These are phyloP conservation scores for Solanum peruvianum DNA, from an alignment of 257 asterid species.

Conservation along the genomic window DNA sequence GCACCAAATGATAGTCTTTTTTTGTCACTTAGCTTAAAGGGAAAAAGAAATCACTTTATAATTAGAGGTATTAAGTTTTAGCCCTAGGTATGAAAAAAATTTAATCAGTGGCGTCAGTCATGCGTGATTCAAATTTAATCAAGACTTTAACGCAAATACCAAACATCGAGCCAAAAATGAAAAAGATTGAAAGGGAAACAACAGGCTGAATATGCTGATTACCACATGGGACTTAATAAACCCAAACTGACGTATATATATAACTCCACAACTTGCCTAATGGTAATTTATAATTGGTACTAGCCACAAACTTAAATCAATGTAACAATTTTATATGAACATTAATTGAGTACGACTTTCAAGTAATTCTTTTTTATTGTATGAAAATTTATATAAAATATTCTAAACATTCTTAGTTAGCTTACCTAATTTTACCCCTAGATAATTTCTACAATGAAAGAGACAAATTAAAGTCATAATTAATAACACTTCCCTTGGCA, in stretches of 20 bases:
- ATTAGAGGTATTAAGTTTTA: too few species aligned
- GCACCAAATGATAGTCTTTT: background rate
- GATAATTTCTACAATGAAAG: background rate
- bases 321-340: background rate
- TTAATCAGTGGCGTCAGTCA: too few species aligned
- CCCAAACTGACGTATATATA: background rate
- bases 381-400: background rate
- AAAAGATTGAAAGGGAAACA: background rate
- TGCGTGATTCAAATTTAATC: background rate
- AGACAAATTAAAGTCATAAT: background rate
- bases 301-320: background rate
- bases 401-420: background rate
- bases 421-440: background rate
- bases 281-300: background rate
- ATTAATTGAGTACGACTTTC: background rate
- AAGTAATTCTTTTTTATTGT: background rate
- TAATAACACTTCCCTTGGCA: background rate
- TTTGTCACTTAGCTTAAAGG: background rate
- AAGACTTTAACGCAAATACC: accelerated
- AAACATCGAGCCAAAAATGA: too few species aligned
- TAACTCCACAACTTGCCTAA: background rate
- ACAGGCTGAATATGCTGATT: background rate
- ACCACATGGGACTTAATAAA: background rate
- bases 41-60: background rate
- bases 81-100: too few species aligned